Evolutionary conservation across 352 stramenopile species (phyloP).

Genomic region (Pythium oligandrum): DNA sequence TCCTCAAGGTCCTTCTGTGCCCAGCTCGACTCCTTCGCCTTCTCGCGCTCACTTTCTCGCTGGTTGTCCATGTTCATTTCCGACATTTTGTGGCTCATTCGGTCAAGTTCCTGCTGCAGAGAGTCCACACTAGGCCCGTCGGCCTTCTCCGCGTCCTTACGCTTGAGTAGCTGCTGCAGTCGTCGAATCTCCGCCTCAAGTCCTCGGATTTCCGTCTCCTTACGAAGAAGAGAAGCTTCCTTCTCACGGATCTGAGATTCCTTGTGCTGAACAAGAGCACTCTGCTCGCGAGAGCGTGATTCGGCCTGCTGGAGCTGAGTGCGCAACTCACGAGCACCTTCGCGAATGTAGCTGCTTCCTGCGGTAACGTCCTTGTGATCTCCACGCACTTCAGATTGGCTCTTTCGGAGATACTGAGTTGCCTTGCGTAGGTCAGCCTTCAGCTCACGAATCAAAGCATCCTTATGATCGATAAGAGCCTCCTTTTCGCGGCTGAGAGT

Average conservation of each 20-base stretch:
- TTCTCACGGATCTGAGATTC: too few relatives aligned
- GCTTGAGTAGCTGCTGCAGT: conserved; percentile 8
- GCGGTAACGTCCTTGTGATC: too few relatives aligned
- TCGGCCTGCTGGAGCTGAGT: background rate
- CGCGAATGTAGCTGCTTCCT: too few relatives aligned
- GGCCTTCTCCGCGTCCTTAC: conserved; percentile 4
- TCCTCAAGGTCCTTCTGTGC: conserved; percentile 23
- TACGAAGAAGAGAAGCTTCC: background rate
- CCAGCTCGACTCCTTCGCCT: conserved; percentile 9
- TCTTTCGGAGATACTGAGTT: background rate
- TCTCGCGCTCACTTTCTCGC: conserved; percentile 19
- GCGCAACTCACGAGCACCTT: background rate
- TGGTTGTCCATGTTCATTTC: conserved; percentile 58
- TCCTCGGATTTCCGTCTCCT: conserved; percentile 14
- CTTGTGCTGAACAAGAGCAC: background rate
- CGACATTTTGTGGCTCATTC: conserved; percentile 43
- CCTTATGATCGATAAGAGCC: conserved; percentile 14
- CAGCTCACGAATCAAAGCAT: conserved; percentile 2
- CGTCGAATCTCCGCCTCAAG: conserved; percentile 12
- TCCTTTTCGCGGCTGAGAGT: conserved; percentile 15
- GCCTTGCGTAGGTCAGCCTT: background rate
- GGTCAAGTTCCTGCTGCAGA: conserved; percentile 29
- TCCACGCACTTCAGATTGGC: background rate
- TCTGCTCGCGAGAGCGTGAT: background rate
- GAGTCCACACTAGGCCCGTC: background rate